Conservation (phyloP, 148 eudicot genomes). For the Fagopyrum homotropicum region DNA sequence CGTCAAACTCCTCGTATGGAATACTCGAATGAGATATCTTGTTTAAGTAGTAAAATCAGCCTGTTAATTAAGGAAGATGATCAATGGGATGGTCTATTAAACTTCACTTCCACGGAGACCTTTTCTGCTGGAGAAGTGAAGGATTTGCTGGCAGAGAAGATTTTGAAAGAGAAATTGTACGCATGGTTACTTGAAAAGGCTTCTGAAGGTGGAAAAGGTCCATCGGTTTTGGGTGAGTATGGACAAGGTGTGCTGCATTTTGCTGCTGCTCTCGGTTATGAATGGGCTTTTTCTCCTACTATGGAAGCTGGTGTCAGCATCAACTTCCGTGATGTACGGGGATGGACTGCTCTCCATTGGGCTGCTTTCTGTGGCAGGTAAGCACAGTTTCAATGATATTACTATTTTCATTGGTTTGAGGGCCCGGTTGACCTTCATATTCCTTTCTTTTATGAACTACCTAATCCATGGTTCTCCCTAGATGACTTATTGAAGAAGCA, state of each 20-base stretch:
- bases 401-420: conserved; percentile 9
- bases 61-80: conserved; percentile 30
- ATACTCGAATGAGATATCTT: conserved; percentile 21
- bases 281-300: conserved; percentile 70
- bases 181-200: conserved; percentile 63
- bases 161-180: conserved; percentile 53
- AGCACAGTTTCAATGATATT: not conserved
- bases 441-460: not conserved
- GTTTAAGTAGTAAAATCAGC: conserved; percentile 33
- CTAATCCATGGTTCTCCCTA: not conserved
- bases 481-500: not conserved
- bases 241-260: conserved; percentile 81
- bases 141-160: conserved; percentile 44
- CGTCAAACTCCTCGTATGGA: conserved; percentile 17
- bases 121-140: conserved; percentile 32
- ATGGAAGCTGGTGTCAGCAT: conserved; percentile 67
- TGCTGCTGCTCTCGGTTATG: conserved; percentile 78
- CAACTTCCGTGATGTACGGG: conserved; percentile 70
- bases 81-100: conserved; percentile 15
- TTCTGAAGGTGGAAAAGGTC: conserved; percentile 66
- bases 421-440: not conserved
- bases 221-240: conserved; percentile 52
- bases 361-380: conserved; percentile 89
- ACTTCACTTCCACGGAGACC: conserved; percentile 30
- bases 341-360: conserved; percentile 92